These are phyloP conservation scores for Tephrocybe rancida DNA, from an alignment of 768 basidiomycete species.

Conservation along the genomic window DNA sequence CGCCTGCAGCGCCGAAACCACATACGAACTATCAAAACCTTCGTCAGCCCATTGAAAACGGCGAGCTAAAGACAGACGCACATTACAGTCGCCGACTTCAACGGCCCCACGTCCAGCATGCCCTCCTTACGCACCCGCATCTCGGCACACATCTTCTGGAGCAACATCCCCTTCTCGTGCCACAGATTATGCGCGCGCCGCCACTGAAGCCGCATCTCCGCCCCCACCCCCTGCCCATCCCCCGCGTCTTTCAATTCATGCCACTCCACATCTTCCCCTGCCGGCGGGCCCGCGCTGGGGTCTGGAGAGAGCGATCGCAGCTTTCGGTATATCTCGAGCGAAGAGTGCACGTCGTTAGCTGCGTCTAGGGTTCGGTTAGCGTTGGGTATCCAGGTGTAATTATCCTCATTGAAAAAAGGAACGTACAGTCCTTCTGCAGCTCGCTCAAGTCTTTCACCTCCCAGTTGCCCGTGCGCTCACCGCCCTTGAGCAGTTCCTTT, in stretches of 20 bases:
- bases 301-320: slow-evolving; percentile 27
- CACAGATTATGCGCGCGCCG: slow-evolving; percentile 37
- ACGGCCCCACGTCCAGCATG: slow-evolving; percentile 10
- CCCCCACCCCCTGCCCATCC: neutral
- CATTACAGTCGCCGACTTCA: slow-evolving; percentile 35
- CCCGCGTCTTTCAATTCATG: neutral
- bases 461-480: slow-evolving; percentile 35
- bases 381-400: neutral
- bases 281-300: neutral
- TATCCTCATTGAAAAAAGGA: neutral
- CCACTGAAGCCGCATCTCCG: slow-evolving; percentile 24
- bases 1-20: slow-evolving; percentile 30
- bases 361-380: slow-evolving; percentile 28
- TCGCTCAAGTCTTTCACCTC: slow-evolving; percentile 25
- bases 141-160: slow-evolving; percentile 32
- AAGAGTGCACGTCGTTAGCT: slow-evolving; percentile 39
- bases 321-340: slow-evolving; percentile 29
- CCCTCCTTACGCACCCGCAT: slow-evolving; percentile 23
- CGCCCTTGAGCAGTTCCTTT: slow-evolving; percentile 31
- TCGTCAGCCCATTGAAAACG: neutral
- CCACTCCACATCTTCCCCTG: neutral
- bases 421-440: slow-evolving; percentile 29
- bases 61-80: slow-evolving; percentile 16
- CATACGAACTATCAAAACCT: slow-evolving; percentile 27
- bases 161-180: slow-evolving; percentile 25